These are phyloP conservation scores for Anthracocystis panici-leucophaei DNA, from an alignment of 1,284 basidiomycete species.

Conservation along the genomic window DNA sequence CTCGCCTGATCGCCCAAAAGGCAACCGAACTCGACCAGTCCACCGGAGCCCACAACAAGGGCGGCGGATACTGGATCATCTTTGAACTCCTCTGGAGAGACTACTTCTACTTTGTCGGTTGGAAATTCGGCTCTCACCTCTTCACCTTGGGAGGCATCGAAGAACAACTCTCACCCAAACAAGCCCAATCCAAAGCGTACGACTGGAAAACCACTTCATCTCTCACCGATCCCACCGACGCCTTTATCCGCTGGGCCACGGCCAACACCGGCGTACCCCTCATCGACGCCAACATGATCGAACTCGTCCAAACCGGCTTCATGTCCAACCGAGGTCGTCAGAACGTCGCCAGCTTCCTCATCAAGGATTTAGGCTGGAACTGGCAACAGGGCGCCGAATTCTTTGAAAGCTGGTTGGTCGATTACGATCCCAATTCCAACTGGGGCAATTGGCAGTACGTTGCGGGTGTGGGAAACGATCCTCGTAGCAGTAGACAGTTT, in stretches of 20 bases:
- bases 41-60: conserved; percentile 21
- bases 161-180: conserved; percentile 39
- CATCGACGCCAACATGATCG: conserved; percentile 63
- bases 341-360: conserved; percentile 60
- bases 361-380: conserved; percentile 62
- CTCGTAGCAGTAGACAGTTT: conserved; percentile 58
- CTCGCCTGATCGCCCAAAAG: conserved; percentile 51
- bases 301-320: conserved; percentile 70
- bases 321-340: conserved; percentile 72
- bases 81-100: conserved; percentile 66
- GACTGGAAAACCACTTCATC: conserved; percentile 45
- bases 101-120: conserved; percentile 71
- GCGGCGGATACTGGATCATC: conserved; percentile 63
- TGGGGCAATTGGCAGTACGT: conserved; percentile 65
- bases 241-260: conserved; percentile 54
- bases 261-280: conserved; percentile 58
- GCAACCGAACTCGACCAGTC: conserved; percentile 48
- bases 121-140: conserved; percentile 57
- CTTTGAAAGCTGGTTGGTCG: conserved; percentile 57
- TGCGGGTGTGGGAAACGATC: conserved; percentile 64
- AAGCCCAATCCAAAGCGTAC: conserved; percentile 45
- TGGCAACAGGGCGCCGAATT: conserved; percentile 61
- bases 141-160: conserved; percentile 61
- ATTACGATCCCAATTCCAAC: conserved; percentile 58
- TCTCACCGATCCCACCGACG: conserved; percentile 40